Conservation (phyloP, 306 rosid species). For the Sicyos baderoa region DNA sequence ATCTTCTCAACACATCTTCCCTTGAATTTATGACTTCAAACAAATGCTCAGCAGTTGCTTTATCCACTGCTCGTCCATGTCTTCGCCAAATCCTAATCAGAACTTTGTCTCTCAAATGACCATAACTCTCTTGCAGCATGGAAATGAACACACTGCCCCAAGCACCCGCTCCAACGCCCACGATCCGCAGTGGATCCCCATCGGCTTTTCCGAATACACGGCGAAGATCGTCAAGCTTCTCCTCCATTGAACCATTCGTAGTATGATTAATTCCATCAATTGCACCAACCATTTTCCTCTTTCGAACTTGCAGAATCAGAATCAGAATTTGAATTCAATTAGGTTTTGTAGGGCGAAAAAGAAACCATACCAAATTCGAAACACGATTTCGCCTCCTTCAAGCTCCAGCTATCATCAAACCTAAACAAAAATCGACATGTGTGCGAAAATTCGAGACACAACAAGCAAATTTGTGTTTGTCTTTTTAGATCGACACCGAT, state of each 20-base stretch:
- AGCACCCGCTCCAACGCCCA: conserved; percentile 93
- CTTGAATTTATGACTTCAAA: conserved; percentile 88
- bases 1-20: conserved; percentile 87
- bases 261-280: conserved; percentile 22
- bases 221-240: conserved; percentile 77
- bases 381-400: neutral
- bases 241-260: conserved; percentile 51
- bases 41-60: conserved; percentile 70
- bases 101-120: conserved; percentile 64
- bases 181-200: conserved; percentile 81
- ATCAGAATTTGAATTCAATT: conserved; percentile 2
- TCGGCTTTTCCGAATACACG: conserved; percentile 58
- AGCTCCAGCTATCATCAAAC: neutral
- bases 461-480: neutral
- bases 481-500: conserved; percentile 5
- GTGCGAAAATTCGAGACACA: neutral
- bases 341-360: neutral
- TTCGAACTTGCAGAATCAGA: neutral
- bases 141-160: conserved; percentile 95
- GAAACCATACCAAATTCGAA: neutral
- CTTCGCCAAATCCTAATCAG: conserved; percentile 83
- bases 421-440: neutral
- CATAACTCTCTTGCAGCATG: conserved; percentile 77
- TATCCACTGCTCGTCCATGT: conserved; percentile 63
- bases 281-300: conserved; percentile 37